Conservation (phyloP, 257 asterid species). For the Fraxinus anomala region DNA sequence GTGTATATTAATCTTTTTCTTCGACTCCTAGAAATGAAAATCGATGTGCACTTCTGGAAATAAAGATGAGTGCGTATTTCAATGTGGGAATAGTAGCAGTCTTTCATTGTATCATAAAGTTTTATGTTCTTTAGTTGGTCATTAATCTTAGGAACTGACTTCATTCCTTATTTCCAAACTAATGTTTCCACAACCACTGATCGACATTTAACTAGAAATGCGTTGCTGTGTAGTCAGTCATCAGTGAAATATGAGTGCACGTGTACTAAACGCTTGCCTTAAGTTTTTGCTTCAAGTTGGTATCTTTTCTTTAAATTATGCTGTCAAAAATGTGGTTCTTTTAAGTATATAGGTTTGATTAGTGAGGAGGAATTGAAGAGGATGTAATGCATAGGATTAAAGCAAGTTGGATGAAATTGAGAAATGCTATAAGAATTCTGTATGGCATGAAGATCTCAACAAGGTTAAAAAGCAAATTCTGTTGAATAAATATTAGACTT, state of each 20-base stretch:
- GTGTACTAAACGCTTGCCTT: too few relatives aligned
- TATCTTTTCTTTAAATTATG: neutral
- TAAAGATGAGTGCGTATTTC: neutral
- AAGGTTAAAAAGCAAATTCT: neutral
- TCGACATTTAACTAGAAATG: neutral
- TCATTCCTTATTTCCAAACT: neutral
- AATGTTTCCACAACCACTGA: neutral
- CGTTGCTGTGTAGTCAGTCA: conserved; percentile 3
- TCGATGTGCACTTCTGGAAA: neutral
- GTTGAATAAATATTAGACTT: neutral
- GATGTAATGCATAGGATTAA: neutral
- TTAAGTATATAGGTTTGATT: neutral
- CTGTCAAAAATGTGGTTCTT: neutral
- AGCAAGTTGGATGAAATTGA: neutral
- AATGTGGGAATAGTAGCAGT: conserved; percentile 1
- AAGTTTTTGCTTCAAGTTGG: neutral
- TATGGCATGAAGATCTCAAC: neutral
- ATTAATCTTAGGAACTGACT: neutral
- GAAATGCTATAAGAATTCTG: neutral
- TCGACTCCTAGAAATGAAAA: conserved; percentile 1
- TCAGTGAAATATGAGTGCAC: neutral
- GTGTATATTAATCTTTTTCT: neutral
- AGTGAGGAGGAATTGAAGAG: neutral
- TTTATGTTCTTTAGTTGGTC: conserved; percentile 1
- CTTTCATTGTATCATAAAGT: conserved; percentile 5